phyloP scores from a whole-genome alignment of 129 eudicot species.

The Logfia minima region DNA sequence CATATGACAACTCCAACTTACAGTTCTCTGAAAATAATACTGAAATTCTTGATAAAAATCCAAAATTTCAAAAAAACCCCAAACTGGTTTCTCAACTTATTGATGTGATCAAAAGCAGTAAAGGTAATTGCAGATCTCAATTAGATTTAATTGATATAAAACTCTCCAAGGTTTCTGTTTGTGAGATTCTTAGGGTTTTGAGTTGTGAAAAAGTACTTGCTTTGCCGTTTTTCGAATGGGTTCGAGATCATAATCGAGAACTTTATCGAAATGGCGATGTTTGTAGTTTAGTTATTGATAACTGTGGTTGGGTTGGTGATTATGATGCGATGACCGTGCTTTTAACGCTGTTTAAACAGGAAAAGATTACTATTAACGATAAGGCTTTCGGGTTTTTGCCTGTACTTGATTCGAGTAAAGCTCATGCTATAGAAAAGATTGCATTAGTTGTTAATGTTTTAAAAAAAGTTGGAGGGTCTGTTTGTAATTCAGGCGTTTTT shows the following conservation, averaged over 20 bases:
- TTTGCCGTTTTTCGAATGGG: constrained; percentile 62
- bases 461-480: constrained; percentile 63
- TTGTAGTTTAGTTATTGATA: constrained; percentile 65
- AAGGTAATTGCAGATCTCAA: constrained; percentile 37
- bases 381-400: constrained; percentile 60
- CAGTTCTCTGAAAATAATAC: not conserved
- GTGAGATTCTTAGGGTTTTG: constrained; percentile 51
- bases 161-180: constrained; percentile 38
- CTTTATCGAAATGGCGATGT: constrained; percentile 39
- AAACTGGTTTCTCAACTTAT: constrained; percentile 40
- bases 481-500: constrained; percentile 52
- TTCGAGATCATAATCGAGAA: constrained; percentile 34
- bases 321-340: constrained; percentile 48
- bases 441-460: constrained; percentile 32
- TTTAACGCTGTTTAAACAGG: constrained; percentile 40
- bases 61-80: not conserved
- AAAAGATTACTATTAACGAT: constrained; percentile 50
- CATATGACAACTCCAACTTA: not conserved
- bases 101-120: constrained; percentile 43
- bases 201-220: constrained; percentile 44
- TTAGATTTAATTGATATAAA: constrained; percentile 26
- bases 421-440: constrained; percentile 38
- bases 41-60: not conserved
- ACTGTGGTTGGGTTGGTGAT: constrained; percentile 69
- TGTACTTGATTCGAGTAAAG: constrained; percentile 33